Evolutionary conservation across 495 filamentous ascomycete genomes (phyloP).

Genomic region (Penicillium dipodomyicola): DNA sequence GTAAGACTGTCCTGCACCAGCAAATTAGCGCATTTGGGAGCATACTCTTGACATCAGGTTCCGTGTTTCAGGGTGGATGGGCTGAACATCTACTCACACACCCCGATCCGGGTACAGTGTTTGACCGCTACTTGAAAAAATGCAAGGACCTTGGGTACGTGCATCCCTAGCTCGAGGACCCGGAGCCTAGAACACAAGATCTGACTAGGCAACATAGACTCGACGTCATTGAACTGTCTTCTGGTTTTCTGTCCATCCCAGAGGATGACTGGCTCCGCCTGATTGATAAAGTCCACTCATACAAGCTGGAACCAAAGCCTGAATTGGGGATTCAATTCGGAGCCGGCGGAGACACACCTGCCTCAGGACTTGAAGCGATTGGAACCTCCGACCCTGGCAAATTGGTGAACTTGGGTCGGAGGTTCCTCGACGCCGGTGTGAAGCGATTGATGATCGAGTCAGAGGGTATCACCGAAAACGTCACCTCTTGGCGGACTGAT

Average conservation of each 20-base stretch:
- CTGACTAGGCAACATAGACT: constrained; percentile 32
- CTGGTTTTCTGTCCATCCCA: constrained; percentile 55
- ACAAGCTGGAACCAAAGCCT: constrained; percentile 55
- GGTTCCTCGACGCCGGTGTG: constrained; percentile 54
- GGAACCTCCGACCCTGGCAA: constrained; percentile 54
- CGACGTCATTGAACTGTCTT: constrained; percentile 55
- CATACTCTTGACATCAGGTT: background rate
- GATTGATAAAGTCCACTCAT: constrained; percentile 50
- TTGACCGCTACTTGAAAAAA: constrained; percentile 51
- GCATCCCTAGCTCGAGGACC: background rate
- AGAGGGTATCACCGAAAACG: constrained; percentile 62
- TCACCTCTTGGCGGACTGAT: constrained; percentile 55
- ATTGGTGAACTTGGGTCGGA: constrained; percentile 48
- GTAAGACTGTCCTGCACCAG: constrained; percentile 19
- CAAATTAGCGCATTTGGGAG: background rate
- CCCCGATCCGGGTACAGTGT: constrained; percentile 40
- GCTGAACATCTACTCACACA: constrained; percentile 55
- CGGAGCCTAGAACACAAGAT: background rate
- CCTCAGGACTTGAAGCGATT: constrained; percentile 46
- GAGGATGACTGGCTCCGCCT: constrained; percentile 57
- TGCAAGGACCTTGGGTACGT: constrained; percentile 51
- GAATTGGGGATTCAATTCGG: constrained; percentile 62
- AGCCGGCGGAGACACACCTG: constrained; percentile 55
- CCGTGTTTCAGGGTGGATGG: constrained; percentile 45
- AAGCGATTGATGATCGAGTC: constrained; percentile 61